Conservation (phyloP, 2,329 filamentous ascomycete species). For the Botrytis fragariae region DNA sequence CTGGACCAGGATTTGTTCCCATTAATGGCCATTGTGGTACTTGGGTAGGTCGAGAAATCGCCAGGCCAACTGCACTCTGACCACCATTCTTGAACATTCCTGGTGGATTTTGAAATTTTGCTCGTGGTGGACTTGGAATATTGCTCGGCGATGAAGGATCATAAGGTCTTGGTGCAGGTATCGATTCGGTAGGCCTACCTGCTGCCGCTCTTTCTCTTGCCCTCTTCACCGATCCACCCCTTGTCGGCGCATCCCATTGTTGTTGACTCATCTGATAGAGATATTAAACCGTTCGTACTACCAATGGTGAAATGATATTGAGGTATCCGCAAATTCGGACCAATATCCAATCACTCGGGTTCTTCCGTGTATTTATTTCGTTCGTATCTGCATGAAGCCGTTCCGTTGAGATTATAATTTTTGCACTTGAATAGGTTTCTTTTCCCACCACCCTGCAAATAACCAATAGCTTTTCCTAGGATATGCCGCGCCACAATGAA, state of each 20-base stretch:
- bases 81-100: conserved; percentile 26
- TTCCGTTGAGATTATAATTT: conserved; percentile 12
- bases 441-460: background rate
- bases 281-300: conserved; percentile 11
- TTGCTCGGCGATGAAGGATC: conserved; percentile 25
- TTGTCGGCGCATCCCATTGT: conserved; percentile 30
- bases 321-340: conserved; percentile 24
- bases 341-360: conserved; percentile 28
- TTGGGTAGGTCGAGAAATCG: conserved; percentile 51
- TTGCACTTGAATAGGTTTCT: background rate
- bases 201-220: conserved; percentile 54
- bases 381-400: conserved; percentile 39
- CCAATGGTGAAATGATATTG: conserved; percentile 24
- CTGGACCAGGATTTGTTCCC: conserved; percentile 25
- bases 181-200: conserved; percentile 39
- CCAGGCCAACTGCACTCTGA: conserved; percentile 34
- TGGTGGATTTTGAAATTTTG: conserved; percentile 30
- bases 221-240: conserved; percentile 49
- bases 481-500: conserved; percentile 11
- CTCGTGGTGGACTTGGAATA: conserved; percentile 25
- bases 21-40: conserved; percentile 56
- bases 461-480: background rate
- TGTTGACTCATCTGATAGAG: conserved; percentile 34
- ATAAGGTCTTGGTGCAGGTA: conserved; percentile 27
- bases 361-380: conserved; percentile 28